Evolutionary conservation across 2,329 filamentous ascomycete species (phyloP), one percentile per base, ranked within the genome.

Genomic region (Monosporascus sp.): DNA sequence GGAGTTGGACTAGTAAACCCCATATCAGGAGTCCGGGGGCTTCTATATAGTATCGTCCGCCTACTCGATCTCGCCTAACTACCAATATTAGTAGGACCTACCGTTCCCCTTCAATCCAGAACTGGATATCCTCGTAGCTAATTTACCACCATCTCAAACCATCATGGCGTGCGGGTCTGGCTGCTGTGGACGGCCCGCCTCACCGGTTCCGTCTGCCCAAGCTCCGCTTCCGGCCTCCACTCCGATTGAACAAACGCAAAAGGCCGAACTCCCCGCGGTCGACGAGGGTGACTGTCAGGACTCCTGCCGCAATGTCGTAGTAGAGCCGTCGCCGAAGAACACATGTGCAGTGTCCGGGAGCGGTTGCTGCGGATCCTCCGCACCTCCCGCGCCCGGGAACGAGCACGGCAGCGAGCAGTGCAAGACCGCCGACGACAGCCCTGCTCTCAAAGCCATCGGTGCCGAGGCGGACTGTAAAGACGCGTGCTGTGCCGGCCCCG

Each of bases 171-270:
- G 47, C 24, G 47, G 47, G 18, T 49, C 47, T n/a, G 47, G 48
- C 20, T 49, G 48, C 15, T 49, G 48, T 24, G 20, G 31, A 31
- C 48, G 24, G 25, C 25, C 48, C n/a, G 22, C 22, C 39, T 22
- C n/a, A 31, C 31, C 35, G 43, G 44, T 31, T 37, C 37, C 22
- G 47, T 15, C 53, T 38, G 44, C 18, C 1, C 37, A 20, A 37
- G 37, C 27, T 20, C 24, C 25, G 39, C n/a, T 37, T 43, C 27
- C 49, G 25, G 41, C 18, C 14, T 17, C 35, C 22, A 39, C 18
- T 31, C 41, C 44, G 50, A 44, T 45, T 47, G 27, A 53, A 55
- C 47, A 51, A 55, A 24, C 52, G 53, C n/a, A 57, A 52, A 25
- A 27, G 8, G 15, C 43, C 44, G 51, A 50, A 41, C 50, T 49